These are phyloP conservation scores for Carex scoparia DNA, from an alignment of 176 grass and related monocot genomes.

Conservation along the genomic window DNA sequence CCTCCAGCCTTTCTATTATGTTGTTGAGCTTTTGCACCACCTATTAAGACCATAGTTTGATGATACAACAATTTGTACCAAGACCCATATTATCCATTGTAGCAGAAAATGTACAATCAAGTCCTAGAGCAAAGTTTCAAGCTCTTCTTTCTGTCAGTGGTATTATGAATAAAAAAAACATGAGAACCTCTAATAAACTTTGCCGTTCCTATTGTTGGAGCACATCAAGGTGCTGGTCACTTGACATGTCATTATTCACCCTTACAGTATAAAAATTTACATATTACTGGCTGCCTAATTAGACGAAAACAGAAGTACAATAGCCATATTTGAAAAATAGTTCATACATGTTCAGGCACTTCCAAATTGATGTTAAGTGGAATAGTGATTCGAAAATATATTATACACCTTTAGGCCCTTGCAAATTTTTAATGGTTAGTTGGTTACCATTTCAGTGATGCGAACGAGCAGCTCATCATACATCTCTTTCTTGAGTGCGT, in stretches of 20 bases:
- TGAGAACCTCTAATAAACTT: neutral
- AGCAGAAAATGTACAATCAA: neutral
- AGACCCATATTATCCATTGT: neutral
- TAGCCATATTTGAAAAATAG: neutral
- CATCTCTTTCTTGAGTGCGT: conserved; percentile 30
- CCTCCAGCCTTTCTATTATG: conserved; percentile 35
- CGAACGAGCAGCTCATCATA: conserved; percentile 28
- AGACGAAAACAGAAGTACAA: neutral
- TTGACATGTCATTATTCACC: neutral
- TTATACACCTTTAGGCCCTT: neutral
- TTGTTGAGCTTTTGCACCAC: conserved; percentile 40
- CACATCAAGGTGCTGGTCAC: neutral
- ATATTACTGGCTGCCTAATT: neutral
- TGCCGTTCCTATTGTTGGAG: neutral
- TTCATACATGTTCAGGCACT: neutral
- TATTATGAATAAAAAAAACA: neutral
- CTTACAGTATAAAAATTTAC: neutral
- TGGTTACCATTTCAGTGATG: conserved; percentile 42
- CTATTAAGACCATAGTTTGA: conserved; percentile 14
- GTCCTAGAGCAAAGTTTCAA: neutral
- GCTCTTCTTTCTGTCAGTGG: neutral
- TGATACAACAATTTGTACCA: neutral
- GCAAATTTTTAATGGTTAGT: neutral
- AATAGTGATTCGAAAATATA: neutral
- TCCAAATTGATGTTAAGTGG: neutral